Percentiles rank a stretch among this genome's conserved stretches.
Conservation (phyloP, 2,329 filamentous ascomycete species). For the Camillea tinctor region DNA sequence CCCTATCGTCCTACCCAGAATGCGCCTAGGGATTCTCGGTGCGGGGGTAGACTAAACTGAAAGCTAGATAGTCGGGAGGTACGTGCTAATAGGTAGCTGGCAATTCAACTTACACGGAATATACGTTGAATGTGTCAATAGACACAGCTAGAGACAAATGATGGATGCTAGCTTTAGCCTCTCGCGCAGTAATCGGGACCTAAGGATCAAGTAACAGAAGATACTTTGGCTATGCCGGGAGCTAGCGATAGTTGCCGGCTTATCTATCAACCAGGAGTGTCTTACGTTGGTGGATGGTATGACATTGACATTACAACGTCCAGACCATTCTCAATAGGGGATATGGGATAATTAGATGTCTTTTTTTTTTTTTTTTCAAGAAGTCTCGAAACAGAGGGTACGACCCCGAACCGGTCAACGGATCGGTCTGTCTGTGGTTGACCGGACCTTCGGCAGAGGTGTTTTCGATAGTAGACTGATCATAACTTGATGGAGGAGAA, state of each 20-base stretch:
- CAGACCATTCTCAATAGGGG: not conserved
- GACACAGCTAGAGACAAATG: too few relatives aligned
- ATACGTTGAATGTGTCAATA: too few relatives aligned
- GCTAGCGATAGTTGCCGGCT: not conserved
- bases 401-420: not conserved
- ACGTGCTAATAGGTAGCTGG: too few relatives aligned
- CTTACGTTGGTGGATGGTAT: not conserved
- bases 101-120: not conserved
- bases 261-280: not conserved
- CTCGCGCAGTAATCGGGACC: not conserved
- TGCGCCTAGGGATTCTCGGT: not conserved
- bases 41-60: not conserved
- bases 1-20: not conserved
- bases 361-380: not conserved
- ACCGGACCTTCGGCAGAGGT: not conserved
- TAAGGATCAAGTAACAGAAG: not conserved
- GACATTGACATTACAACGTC: not conserved
- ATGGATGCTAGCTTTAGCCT: not conserved
- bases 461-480: not conserved
- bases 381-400: not conserved
- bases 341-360: not conserved
- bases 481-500: not conserved
- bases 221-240: not conserved
- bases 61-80: too few relatives aligned
- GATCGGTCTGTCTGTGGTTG: not conserved